A percentile compares a stretch with the other conserved stretches of the same genome.
phyloP scores from a whole-genome alignment of 768 basidiomycete genomes.

The Xerocomellus dryophilus region DNA sequence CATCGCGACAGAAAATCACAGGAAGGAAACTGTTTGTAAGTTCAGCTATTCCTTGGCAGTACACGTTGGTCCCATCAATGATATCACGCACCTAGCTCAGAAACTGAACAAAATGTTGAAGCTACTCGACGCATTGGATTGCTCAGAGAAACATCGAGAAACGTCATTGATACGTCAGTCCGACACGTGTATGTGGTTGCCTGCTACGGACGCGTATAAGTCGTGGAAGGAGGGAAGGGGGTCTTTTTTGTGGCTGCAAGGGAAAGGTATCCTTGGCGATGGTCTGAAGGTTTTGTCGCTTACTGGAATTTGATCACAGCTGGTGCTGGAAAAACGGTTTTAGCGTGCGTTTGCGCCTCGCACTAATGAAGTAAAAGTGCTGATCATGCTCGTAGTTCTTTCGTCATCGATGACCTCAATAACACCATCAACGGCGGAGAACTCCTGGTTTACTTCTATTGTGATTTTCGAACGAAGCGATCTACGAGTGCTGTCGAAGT shows the following conservation, averaged over 20 bases:
- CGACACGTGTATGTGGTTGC: slow-evolving; percentile 12
- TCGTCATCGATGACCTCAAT: no score
- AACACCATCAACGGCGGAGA: neutral
- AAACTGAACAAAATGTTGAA: neutral
- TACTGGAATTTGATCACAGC: no score
- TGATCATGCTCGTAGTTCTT: no score
- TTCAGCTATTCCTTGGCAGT: neutral
- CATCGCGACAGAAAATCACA: neutral
- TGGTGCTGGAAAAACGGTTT: no score
- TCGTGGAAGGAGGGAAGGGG: neutral
- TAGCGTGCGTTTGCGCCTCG: no score
- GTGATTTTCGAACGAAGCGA: slow-evolving; percentile 8
- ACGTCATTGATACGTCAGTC: neutral
- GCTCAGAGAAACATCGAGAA: neutral
- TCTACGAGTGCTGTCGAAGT: slow-evolving; percentile 10
- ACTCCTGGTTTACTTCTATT: slow-evolving; percentile 13
- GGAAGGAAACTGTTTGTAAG: neutral
- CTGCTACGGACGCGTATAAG: neutral
- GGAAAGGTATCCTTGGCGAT: slow-evolving; percentile 6
- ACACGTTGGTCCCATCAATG: neutral
- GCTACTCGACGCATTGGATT: neutral
- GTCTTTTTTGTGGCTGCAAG: slow-evolving; percentile 13
- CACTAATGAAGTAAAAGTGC: no score
- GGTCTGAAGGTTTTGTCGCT: no score
- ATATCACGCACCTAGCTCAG: neutral